Conservation (phyloP, 2,329 filamentous ascomycete genomes). For the Purpureocillium takamizusanense region DNA sequence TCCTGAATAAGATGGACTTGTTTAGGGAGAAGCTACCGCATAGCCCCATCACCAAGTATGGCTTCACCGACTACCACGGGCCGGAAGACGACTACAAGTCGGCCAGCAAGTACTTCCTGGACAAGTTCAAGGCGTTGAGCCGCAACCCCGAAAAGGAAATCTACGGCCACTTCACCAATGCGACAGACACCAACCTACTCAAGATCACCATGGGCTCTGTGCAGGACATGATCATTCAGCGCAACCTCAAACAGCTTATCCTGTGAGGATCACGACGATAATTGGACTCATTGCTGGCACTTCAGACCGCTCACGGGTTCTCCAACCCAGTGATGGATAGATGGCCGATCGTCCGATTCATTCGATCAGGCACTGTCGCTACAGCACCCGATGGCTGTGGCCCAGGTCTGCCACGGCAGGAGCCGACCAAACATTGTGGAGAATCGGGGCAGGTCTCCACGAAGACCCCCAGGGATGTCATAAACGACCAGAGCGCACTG, state of each 20-base stretch:
- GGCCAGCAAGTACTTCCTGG: slow-evolving; percentile 72
- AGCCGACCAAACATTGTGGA: no score
- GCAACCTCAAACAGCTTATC: slow-evolving; percentile 72
- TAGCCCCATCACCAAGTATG: slow-evolving; percentile 63
- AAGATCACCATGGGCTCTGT: slow-evolving; percentile 83
- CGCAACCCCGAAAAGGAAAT: slow-evolving; percentile 56
- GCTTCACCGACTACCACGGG: slow-evolving; percentile 72
- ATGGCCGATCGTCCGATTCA: no score
- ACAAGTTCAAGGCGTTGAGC: slow-evolving; percentile 72
- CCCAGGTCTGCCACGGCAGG: no score
- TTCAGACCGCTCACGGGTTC: neutral
- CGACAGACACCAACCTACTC: slow-evolving; percentile 62
- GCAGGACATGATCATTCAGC: slow-evolving; percentile 81
- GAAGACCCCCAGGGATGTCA: no score
- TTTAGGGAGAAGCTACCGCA: slow-evolving; percentile 68
- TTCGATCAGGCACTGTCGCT: no score
- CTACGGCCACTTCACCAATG: slow-evolving; percentile 54
- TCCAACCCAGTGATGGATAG: neutral
- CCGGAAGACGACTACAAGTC: slow-evolving; percentile 63
- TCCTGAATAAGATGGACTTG: slow-evolving; percentile 81
- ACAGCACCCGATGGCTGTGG: no score
- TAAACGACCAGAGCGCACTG: no score
- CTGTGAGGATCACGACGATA: slow-evolving; percentile 14
- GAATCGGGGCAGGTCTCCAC: no score
- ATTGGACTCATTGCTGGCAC: neutral